These are phyloP conservation scores for Colletotrichum tofieldiae DNA, from an alignment of 2,329 filamentous ascomycete species.

Conservation along the genomic window DNA sequence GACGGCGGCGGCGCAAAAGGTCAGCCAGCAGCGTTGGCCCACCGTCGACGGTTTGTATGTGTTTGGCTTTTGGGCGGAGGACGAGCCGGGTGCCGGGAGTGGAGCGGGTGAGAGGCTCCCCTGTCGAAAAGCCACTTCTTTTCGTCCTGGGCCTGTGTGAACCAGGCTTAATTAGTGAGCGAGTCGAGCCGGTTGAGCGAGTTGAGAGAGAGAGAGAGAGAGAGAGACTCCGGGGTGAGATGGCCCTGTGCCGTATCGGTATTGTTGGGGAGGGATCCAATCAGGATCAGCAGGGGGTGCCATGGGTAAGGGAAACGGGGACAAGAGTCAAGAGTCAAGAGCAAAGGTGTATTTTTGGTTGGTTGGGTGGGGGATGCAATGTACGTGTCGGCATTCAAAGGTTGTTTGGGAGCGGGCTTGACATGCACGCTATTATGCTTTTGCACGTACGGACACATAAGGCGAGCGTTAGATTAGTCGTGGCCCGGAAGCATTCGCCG, in stretches of 20 bases:
- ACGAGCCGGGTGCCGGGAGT: constrained; percentile 34
- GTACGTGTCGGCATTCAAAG: constrained; percentile 31
- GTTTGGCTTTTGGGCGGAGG: constrained; percentile 22
- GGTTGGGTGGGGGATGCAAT: constrained; percentile 23
- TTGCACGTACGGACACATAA: background rate
- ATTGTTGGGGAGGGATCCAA: constrained; percentile 42
- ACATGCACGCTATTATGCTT: constrained; percentile 29
- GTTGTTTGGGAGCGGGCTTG: background rate
- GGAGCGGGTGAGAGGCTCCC: constrained; percentile 4
- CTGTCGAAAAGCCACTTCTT: background rate
- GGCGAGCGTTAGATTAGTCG: constrained; percentile 11
- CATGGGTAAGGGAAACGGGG: too few relatives aligned
- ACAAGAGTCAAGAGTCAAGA: background rate
- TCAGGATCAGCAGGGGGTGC: constrained; percentile 34
- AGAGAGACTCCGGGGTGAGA: background rate
- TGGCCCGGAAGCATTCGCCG: background rate
- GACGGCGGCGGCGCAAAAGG: constrained; percentile 6
- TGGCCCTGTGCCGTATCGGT: background rate
- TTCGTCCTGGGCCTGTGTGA: background rate
- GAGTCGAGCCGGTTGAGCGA: background rate
- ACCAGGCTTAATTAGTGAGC: background rate
- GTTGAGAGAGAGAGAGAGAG: background rate
- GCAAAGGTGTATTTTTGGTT: constrained; percentile 18
- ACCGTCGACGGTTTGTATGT: constrained; percentile 1
- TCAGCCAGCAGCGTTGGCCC: constrained; percentile 4